Evolutionary conservation across 1,139 yeast species (phyloP), one percentile per base, ranked within the genome.

Genomic region (Debaryomyces udenii): DNA sequence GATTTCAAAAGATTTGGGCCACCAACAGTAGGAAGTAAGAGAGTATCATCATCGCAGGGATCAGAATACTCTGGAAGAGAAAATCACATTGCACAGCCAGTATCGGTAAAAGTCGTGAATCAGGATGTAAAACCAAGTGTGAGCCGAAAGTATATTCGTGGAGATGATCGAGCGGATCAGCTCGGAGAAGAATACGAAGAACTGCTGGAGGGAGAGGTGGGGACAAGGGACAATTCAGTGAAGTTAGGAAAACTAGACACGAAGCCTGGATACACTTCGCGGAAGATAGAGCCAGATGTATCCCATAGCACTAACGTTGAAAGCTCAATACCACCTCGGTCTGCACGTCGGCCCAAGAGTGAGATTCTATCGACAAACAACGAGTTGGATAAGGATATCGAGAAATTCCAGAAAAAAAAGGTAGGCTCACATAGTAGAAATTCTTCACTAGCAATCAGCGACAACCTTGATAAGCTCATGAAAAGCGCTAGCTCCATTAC

Each of bases 391-490:
- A 43, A 43, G 18, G 59, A 52, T 27, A 41, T 53, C 24, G 30
- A 15, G 13, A 40, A 32, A 6, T 33, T 20, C 16, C 17, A 6
- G n/a, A 38, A 39, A 6, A 35, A 32, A 9, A 34, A 31, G n/a
- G 30, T 29, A 6, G 24, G 6, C 36, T 20, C 38, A 7, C 44
- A 47, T 23, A 28, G 34, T 16, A 57, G 56, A 37, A 46, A 58
- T 33, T 39, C 51, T 3, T 50, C 54, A 3, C 37, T 48, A 28
- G 47, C 60, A 9, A 55, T 71, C 20, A 61, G 60, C 41, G 75
- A 70, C 42, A 76, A 68, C 46, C 59, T 72, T 35, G 76, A 71
- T 44, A 59, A 59, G 44, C 57, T 72, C 38, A 72, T 72, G 78
- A 60, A 60, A 28, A 61, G 65, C 39, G 76, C 76, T 18, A 59